Percentiles rank a stretch among this genome's conserved stretches.
Evolutionary conservation across 768 basidiomycete genomes (phyloP).

Genomic region (Tricholoma flavovirens): DNA sequence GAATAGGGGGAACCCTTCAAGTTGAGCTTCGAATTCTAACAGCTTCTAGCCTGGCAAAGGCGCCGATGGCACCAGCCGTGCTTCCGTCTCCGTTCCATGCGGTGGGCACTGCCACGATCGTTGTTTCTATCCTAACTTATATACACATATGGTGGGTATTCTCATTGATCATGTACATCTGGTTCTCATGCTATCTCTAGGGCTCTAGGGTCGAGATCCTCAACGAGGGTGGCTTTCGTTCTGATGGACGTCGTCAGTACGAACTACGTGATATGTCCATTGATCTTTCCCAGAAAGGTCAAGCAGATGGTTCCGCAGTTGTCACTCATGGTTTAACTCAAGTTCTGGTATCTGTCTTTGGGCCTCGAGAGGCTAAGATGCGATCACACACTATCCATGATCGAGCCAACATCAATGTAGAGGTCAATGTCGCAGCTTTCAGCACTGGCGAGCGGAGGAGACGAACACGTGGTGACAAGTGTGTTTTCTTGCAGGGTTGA

Average conservation of each 20-base stretch:
- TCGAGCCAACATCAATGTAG: conserved; percentile 84
- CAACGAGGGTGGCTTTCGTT: conserved; percentile 83
- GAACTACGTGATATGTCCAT: conserved; percentile 82
- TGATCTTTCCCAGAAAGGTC: conserved; percentile 66
- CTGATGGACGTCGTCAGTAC: conserved; percentile 88
- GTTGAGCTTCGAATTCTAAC: no score
- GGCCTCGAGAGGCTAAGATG: conserved; percentile 84
- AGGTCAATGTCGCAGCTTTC: conserved; percentile 82
- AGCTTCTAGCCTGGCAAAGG: no score
- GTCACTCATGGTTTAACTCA: conserved; percentile 89
- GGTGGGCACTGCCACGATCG: no score
- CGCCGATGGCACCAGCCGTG: no score
- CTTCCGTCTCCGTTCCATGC: no score
- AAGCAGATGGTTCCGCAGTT: conserved; percentile 80
- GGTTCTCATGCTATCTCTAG: conserved; percentile 18
- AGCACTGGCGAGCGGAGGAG: conserved; percentile 77
- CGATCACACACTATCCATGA: conserved; percentile 81
- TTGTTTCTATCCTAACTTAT: no score
- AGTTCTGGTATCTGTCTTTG: conserved; percentile 84
- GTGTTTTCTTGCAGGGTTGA: conserved; percentile 26
- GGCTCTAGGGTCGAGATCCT: conserved; percentile 65
- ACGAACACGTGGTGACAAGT: conserved; percentile 84
- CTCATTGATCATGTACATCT: conserved; percentile 1
- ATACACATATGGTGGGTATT: no score
- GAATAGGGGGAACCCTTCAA: not conserved